Conservation (phyloP, 768 basidiomycete genomes). For the Boletellus emodensis region DNA sequence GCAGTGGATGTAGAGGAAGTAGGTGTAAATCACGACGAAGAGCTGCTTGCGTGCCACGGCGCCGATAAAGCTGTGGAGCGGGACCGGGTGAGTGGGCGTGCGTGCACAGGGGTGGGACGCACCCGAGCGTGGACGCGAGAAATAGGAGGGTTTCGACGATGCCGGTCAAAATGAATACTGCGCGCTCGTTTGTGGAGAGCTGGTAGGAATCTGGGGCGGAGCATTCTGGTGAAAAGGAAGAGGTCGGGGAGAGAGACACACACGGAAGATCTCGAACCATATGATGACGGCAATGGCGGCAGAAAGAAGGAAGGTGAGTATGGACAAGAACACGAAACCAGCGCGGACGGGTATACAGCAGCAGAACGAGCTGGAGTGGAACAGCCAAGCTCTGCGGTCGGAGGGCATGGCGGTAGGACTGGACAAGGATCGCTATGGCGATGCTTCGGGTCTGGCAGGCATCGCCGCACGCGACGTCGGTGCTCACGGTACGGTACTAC, state of each 20-base stretch:
- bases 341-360: slow-evolving; percentile 60
- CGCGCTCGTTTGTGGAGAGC: slow-evolving; percentile 27
- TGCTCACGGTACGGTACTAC: background rate
- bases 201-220: slow-evolving; percentile 34
- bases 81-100: background rate
- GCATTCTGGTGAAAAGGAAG: background rate
- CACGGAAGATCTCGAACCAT: slow-evolving; percentile 63
- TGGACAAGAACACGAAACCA: slow-evolving; percentile 54
- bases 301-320: slow-evolving; percentile 50
- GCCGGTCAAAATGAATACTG: slow-evolving; percentile 47
- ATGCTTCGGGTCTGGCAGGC: slow-evolving; percentile 3
- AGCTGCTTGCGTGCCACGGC: slow-evolving; percentile 57
- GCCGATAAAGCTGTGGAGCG: slow-evolving; percentile 51
- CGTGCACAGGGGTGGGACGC: background rate
- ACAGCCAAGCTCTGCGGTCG: slow-evolving; percentile 43
- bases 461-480: background rate
- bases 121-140: slow-evolving; percentile 56
- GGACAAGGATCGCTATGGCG: slow-evolving; percentile 10
- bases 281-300: slow-evolving; percentile 50
- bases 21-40: slow-evolving; percentile 54
- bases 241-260: slow-evolving; percentile 20
- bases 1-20: slow-evolving; percentile 56
- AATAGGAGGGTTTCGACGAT: slow-evolving; percentile 53
- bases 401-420: slow-evolving; percentile 33
- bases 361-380: slow-evolving; percentile 54